Percentiles rank a stretch among this genome's conserved stretches.
Evolutionary conservation across 495 filamentous ascomycete genomes (phyloP).

Genomic region (Podospora conica): DNA sequence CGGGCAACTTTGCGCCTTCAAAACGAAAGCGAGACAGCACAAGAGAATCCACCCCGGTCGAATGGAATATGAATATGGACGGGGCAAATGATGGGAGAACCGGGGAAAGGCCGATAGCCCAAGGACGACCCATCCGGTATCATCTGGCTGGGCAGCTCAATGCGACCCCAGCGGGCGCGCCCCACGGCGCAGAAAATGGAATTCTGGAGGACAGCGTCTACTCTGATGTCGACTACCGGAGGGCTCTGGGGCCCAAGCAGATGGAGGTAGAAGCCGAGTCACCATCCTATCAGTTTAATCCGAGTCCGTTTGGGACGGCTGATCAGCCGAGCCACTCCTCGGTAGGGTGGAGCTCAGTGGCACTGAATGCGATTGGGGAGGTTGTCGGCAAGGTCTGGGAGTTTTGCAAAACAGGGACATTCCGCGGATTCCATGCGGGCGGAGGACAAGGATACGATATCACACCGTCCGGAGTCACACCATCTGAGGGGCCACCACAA

Average conservation of each 20-base stretch:
- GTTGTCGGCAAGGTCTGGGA: constrained; percentile 75
- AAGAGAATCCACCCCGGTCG: constrained; percentile 30
- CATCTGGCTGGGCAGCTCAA: constrained; percentile 59
- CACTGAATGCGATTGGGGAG: constrained; percentile 41
- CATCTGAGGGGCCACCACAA: constrained; percentile 14
- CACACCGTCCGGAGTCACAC: constrained; percentile 10
- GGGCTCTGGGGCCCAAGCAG: constrained; percentile 36
- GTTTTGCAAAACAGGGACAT: constrained; percentile 68
- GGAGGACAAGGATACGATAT: constrained; percentile 64
- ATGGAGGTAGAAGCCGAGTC: constrained; percentile 24
- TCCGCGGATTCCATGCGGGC: constrained; percentile 79
- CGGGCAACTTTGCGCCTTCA: constrained; percentile 18
- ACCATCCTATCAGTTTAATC: constrained; percentile 10
- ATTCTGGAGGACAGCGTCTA: constrained; percentile 46
- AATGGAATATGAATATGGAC: constrained; percentile 30
- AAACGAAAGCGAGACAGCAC: constrained; percentile 38
- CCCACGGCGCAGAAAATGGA: constrained; percentile 42
- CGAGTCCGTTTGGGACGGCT: neutral
- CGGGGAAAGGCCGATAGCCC: constrained; percentile 16
- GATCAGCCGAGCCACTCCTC: neutral
- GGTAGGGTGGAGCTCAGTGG: constrained; percentile 41
- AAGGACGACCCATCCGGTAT: constrained; percentile 27
- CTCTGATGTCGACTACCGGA: constrained; percentile 50
- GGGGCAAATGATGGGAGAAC: constrained; percentile 19
- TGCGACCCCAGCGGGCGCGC: constrained; percentile 45